These are phyloP conservation scores for Cornus controversa DNA, from an alignment of 148 eudicot species.

Conservation along the genomic window DNA sequence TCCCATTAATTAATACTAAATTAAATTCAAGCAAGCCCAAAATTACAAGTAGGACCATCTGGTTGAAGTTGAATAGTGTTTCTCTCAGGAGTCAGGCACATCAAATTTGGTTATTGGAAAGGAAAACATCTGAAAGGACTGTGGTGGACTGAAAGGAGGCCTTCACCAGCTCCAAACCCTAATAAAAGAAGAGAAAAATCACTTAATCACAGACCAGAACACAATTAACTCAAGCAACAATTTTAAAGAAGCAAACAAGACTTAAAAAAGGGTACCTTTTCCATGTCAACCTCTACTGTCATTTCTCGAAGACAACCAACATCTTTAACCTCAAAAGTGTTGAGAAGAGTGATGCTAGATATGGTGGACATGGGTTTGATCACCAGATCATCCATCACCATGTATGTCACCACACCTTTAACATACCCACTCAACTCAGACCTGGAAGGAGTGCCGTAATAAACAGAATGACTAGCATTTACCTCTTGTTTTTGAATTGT, in stretches of 20 bases:
- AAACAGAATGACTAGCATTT: no score
- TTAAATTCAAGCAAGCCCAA: no score
- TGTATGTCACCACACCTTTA: slow-evolving; percentile 6
- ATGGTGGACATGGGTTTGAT: slow-evolving; percentile 15
- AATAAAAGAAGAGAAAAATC: not conserved
- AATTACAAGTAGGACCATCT: no score
- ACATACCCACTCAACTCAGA: not conserved
- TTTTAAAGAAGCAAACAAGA: not conserved
- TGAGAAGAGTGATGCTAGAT: not conserved
- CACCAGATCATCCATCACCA: slow-evolving; percentile 13
- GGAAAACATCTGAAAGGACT: slow-evolving; percentile 11
- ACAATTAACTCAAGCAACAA: not conserved
- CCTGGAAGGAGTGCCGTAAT: not conserved
- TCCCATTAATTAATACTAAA: no score
- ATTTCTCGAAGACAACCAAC: not conserved
- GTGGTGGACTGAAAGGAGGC: not conserved
- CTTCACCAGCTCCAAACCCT: slow-evolving; percentile 14
- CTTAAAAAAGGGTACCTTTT: not conserved
- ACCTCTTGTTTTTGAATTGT: no score
- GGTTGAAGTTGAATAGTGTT: no score
- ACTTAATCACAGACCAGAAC: not conserved
- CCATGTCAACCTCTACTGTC: not conserved
- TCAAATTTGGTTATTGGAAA: no score
- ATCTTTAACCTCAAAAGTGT: not conserved
- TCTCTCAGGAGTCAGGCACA: no score